These are phyloP conservation scores for Paramecium primaurelia DNA, from an alignment of 73 alveolate genomes.

Conservation along the genomic window DNA sequence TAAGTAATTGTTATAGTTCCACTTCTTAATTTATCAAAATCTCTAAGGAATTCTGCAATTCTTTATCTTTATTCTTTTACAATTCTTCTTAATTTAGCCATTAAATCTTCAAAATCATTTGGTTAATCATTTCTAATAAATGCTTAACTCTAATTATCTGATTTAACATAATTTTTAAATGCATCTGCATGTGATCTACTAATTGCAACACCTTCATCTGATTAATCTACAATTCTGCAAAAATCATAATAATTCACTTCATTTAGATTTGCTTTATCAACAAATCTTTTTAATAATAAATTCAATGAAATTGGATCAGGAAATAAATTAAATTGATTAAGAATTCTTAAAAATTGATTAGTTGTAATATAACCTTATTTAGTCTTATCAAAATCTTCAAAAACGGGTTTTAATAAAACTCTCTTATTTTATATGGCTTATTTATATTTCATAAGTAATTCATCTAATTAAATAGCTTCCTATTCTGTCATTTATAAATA, in stretches of 20 bases:
- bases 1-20: slow-evolving; percentile 88
- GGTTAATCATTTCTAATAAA: slow-evolving; percentile 75
- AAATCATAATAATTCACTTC: slow-evolving; percentile 91
- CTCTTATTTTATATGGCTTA: slow-evolving; percentile 71
- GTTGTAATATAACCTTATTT: slow-evolving; percentile 82
- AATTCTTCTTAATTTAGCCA: slow-evolving; percentile 78
- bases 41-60: slow-evolving; percentile 90
- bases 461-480: slow-evolving; percentile 64
- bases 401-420: slow-evolving; percentile 77
- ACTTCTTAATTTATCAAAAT: slow-evolving; percentile 91
- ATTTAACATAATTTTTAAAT: slow-evolving; percentile 44
- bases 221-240: slow-evolving; percentile 85
- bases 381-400: slow-evolving; percentile 88
- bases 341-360: slow-evolving; percentile 82
- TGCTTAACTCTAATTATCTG: slow-evolving; percentile 40
- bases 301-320: slow-evolving; percentile 74
- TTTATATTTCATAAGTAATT: slow-evolving; percentile 66
- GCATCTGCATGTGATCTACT: slow-evolving; percentile 61
- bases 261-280: slow-evolving; percentile 87
- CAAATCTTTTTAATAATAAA: slow-evolving; percentile 75
- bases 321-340: slow-evolving; percentile 74
- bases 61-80: slow-evolving; percentile 84
- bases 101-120: slow-evolving; percentile 86
- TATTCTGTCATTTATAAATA: slow-evolving; percentile 72
- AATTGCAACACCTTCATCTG: slow-evolving; percentile 82